phyloP scores from a whole-genome alignment of 73 alveolate species.

The Tetrahymena thermophila region DNA sequence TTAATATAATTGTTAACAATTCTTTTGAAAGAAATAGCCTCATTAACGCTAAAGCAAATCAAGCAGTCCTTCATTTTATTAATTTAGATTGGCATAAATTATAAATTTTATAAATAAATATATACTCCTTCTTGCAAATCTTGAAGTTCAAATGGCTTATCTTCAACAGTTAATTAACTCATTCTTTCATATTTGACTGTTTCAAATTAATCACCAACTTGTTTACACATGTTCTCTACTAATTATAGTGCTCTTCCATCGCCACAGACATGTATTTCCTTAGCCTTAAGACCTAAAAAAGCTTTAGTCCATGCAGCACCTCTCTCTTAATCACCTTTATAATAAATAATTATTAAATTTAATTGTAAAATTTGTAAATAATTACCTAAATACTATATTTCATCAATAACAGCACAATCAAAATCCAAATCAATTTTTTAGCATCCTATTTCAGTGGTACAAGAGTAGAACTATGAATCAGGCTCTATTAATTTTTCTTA shows the following conservation, averaged over 20 bases:
- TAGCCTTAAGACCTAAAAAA: slow-evolving; percentile 49
- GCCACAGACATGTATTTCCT: slow-evolving; percentile 71
- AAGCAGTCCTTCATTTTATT: neutral
- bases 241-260: slow-evolving; percentile 56
- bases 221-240: slow-evolving; percentile 12
- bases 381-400: slow-evolving; percentile 32
- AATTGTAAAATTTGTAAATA: neutral
- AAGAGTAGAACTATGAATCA: slow-evolving; percentile 51
- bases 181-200: slow-evolving; percentile 43
- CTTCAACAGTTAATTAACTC: slow-evolving; percentile 43
- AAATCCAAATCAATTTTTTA: slow-evolving; percentile 23
- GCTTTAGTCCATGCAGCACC: slow-evolving; percentile 72
- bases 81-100: neutral
- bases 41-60: neutral
- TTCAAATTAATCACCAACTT: slow-evolving; percentile 41
- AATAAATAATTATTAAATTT: neutral
- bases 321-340: slow-evolving; percentile 60
- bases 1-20: neutral
- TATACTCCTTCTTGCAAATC: slow-evolving; percentile 59
- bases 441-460: slow-evolving; percentile 59
- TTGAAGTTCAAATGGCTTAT: slow-evolving; percentile 19
- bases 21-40: neutral
- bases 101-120: neutral
- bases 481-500: slow-evolving; percentile 33
- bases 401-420: slow-evolving; percentile 81